Evolutionary conservation across 2,329 filamentous ascomycete genomes (phyloP).

Genomic region (Fusarium irregulare): DNA sequence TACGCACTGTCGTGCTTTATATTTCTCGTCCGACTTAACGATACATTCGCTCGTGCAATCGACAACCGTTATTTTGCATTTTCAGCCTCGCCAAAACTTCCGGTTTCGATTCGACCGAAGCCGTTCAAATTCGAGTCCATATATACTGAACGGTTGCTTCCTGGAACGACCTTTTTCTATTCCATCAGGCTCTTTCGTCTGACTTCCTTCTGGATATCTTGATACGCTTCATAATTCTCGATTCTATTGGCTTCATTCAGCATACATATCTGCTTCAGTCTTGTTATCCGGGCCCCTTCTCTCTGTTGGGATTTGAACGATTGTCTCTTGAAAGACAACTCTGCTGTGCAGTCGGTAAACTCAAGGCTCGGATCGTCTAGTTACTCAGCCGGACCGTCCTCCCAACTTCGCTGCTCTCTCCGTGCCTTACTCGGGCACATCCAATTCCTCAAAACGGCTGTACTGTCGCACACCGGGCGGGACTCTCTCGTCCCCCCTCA

Average conservation of each 20-base stretch:
- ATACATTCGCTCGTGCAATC: constrained; percentile 44
- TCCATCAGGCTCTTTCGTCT: constrained; percentile 26
- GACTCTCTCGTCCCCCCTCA: constrained; percentile 89
- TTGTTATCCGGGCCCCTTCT: constrained; percentile 31
- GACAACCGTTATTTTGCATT: constrained; percentile 37
- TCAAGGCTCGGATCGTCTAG: constrained; percentile 17
- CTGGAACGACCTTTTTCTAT: constrained; percentile 40
- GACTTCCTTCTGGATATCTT: constrained; percentile 39
- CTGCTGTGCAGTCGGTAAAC: constrained; percentile 32
- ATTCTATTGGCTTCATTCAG: constrained; percentile 38
- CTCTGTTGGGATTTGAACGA: constrained; percentile 14
- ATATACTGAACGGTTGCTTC: constrained; percentile 44
- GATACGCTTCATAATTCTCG: constrained; percentile 39
- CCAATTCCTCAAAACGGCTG: constrained; percentile 80
- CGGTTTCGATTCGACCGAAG: constrained; percentile 41
- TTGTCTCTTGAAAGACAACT: constrained; percentile 13
- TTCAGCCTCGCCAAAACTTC: constrained; percentile 31
- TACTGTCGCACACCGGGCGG: constrained; percentile 80
- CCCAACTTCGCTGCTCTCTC: constrained; percentile 26
- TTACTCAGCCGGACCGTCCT: constrained; percentile 20
- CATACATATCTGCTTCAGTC: constrained; percentile 39
- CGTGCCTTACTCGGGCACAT: constrained; percentile 59
- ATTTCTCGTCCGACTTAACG: constrained; percentile 46
- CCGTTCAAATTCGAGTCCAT: constrained; percentile 44
- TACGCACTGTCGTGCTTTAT: constrained; percentile 41